phyloP scores from a whole-genome alignment of 345 rosid species.

The Trapa bicornis region DNA sequence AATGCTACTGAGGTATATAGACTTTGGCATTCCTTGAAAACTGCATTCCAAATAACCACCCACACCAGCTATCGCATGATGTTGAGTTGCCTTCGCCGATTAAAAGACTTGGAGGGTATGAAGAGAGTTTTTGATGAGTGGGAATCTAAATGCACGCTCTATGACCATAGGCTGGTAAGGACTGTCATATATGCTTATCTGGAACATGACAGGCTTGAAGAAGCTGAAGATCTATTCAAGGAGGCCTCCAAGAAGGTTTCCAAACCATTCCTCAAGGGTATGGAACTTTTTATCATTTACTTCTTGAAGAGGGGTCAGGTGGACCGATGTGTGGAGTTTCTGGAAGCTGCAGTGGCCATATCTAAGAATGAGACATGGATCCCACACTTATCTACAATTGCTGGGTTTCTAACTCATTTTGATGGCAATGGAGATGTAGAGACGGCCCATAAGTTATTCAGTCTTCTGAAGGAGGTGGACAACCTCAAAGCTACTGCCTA shows the following conservation, averaged over 20 bases:
- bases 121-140: slow-evolving; percentile 47
- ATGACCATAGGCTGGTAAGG: slow-evolving; percentile 51
- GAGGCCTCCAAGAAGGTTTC: slow-evolving; percentile 22
- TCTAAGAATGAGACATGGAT: slow-evolving; percentile 25
- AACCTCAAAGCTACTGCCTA: slow-evolving; percentile 25
- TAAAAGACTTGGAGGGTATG: slow-evolving; percentile 43
- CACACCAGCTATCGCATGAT: slow-evolving; percentile 44
- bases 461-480: slow-evolving; percentile 1
- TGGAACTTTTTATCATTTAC: slow-evolving; percentile 47
- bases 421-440: slow-evolving; percentile 40
- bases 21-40: slow-evolving; percentile 46
- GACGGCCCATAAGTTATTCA: slow-evolving; percentile 8
- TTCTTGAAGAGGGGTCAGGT: slow-evolving; percentile 29
- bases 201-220: slow-evolving; percentile 34
- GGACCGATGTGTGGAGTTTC: slow-evolving; percentile 33
- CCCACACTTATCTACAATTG: slow-evolving; percentile 20
- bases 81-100: slow-evolving; percentile 46
- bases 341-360: slow-evolving; percentile 37
- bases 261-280: slow-evolving; percentile 26
- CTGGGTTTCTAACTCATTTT: slow-evolving; percentile 34
- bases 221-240: slow-evolving; percentile 38
- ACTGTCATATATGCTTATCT: slow-evolving; percentile 38
- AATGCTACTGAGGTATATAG: slow-evolving; percentile 44
- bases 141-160: slow-evolving; percentile 39
- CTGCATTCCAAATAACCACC: slow-evolving; percentile 22